A percentile compares a stretch with the other conserved stretches of the same genome.
Conservation (phyloP, 768 basidiomycete species). For the Lactifluus rugatus region DNA sequence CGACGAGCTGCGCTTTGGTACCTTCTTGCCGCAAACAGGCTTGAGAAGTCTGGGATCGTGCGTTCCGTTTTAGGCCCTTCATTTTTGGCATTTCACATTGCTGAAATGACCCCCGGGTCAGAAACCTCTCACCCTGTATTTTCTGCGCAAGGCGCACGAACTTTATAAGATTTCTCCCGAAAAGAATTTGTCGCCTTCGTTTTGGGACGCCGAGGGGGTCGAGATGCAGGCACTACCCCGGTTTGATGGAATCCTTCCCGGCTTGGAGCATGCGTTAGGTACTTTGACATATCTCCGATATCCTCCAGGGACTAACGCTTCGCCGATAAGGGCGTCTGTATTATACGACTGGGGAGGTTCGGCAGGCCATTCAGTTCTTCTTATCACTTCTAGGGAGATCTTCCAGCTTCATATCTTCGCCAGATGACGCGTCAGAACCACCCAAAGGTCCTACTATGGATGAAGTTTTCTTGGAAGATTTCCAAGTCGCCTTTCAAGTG, state of each 20-base stretch:
- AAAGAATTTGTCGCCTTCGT: conserved; percentile 66
- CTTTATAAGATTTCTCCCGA: conserved; percentile 42
- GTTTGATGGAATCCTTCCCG: conserved; percentile 56
- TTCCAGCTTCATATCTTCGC: conserved; percentile 17
- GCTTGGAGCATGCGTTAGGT: conserved; percentile 77
- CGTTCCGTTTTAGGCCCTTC: conserved; percentile 28
- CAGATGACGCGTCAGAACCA: conserved; percentile 13
- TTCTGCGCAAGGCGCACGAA: conserved; percentile 61
- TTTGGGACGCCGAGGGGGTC: conserved; percentile 64
- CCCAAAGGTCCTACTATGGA: conserved; percentile 31
- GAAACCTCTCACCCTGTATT: conserved; percentile 83
- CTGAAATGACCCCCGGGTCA: conserved; percentile 26
- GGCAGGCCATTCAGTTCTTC: conserved; percentile 70
- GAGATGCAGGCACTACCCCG: conserved; percentile 32
- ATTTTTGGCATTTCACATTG: conserved; percentile 1
- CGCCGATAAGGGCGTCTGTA: conserved; percentile 60
- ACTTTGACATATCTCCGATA: conserved; percentile 12
- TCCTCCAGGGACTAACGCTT: background rate
- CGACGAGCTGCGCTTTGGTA: conserved; percentile 76
- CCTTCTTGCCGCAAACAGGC: conserved; percentile 57
- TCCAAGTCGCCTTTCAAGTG: conserved; percentile 78
- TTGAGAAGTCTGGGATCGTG: conserved; percentile 82
- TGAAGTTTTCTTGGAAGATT: conserved; percentile 77
- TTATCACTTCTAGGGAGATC: conserved; percentile 56
- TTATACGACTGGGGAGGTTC: conserved; percentile 83